Base-by-base conservation (phyloP, 257 asterid species). In the Cynanchum wilfordii region DNA sequence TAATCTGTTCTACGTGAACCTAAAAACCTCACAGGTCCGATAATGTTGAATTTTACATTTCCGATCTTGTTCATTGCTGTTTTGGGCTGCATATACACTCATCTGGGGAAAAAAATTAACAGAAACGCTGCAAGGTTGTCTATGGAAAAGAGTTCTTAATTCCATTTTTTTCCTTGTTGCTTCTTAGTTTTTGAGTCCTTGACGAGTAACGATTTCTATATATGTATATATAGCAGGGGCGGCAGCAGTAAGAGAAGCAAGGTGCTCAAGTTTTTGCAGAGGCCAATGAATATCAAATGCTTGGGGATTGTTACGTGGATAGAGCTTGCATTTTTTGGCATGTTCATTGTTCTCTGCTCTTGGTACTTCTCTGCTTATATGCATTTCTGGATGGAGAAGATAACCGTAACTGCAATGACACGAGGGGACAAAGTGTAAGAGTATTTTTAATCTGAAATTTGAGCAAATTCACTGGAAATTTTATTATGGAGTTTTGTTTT, bases 21-120 rank as follows among this genome's bases (percentile, higher is more conserved):
- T n/a, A 45, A 30, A 51, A 56, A 12, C 10, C 12, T 45, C 72
- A 22, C 82, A 91, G 97, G 97, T 75, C 90, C 99, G 19, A 89
- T 89, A 70, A 84, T 88, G 88, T 74, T 95, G 90, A 94, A 88
- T 86, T 95, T 92, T 86, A 92, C 98, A 57, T 86, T 92, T 60
- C 99, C 99, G 22, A 86, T 95, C 29, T 44, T 95, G 88, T 92
- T 92, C 87, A 90, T 95, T 78, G 96, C 98, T 80, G 91, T 87
- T 63, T 25, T 95, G 85, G 99, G 99, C 30, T 95, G 97, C 56
- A 25, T 92, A 1, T 95, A 95, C 79, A 67, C 86, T 78, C 96
- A 92, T 63, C 74, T 95, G 78, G 97, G 94, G 71, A 87, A 84
- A 83, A 80, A 56, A 68, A 70, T 72, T n/a, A 54, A 58, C 57